These are phyloP conservation scores for Fusarium vanettenii DNA, from an alignment of 2,329 filamentous ascomycete genomes.

Conservation along the genomic window DNA sequence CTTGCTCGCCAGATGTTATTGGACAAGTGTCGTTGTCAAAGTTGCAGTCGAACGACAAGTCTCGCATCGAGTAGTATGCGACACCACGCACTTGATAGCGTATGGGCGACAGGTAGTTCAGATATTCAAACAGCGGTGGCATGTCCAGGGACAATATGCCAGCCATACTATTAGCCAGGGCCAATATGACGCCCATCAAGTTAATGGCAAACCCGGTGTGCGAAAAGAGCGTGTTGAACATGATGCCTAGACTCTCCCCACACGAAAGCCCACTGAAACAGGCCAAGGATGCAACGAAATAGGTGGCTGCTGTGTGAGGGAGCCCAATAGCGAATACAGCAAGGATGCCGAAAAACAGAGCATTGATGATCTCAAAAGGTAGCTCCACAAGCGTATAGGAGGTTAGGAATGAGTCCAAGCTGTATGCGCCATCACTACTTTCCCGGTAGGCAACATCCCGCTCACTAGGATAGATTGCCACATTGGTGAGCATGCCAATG, in stretches of 20 bases:
- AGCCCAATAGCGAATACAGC: slow-evolving; percentile 74
- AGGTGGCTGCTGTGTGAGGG: slow-evolving; percentile 70
- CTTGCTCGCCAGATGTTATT: slow-evolving; percentile 74
- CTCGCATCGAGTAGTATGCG: slow-evolving; percentile 71
- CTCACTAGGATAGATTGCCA: slow-evolving; percentile 78
- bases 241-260: slow-evolving; percentile 80
- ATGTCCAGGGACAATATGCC: slow-evolving; percentile 78
- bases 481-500: slow-evolving; percentile 83
- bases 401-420: slow-evolving; percentile 76
- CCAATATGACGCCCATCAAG: slow-evolving; percentile 75
- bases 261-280: slow-evolving; percentile 80
- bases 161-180: slow-evolving; percentile 76
- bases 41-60: slow-evolving; percentile 72
- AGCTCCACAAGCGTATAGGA: slow-evolving; percentile 78
- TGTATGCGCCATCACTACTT: slow-evolving; percentile 78
- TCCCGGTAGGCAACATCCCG: slow-evolving; percentile 83
- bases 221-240: slow-evolving; percentile 81
- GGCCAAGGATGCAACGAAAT: slow-evolving; percentile 75
- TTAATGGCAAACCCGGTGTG: slow-evolving; percentile 84
- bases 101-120: slow-evolving; percentile 79
- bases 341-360: slow-evolving; percentile 73
- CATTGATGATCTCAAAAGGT: slow-evolving; percentile 76
- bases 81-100: slow-evolving; percentile 77
- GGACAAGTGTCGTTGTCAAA: slow-evolving; percentile 69
- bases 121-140: slow-evolving; percentile 71